These are phyloP conservation scores for Diaporthe sp. DNA, from an alignment of 2,329 filamentous ascomycete genomes.

Conservation along the genomic window DNA sequence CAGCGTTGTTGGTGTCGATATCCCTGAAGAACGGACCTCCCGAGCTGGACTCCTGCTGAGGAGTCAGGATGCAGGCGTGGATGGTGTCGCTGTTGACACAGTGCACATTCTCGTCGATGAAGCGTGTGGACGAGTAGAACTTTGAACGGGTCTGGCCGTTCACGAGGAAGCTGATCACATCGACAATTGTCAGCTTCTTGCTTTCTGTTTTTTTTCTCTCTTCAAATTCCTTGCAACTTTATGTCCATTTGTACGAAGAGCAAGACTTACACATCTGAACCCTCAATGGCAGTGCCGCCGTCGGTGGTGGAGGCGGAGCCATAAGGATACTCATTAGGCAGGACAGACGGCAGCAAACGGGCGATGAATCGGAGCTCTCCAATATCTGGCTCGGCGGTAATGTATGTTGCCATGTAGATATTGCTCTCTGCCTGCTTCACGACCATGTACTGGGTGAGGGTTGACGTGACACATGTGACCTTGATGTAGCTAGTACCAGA, in stretches of 20 bases:
- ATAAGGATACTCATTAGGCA: constrained; percentile 45
- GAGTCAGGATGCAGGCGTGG: constrained; percentile 49
- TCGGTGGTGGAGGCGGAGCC: constrained; percentile 58
- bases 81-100: constrained; percentile 51
- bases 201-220: too few relatives aligned
- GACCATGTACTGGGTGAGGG: constrained; percentile 63
- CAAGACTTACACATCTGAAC: constrained; percentile 50
- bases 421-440: constrained; percentile 59
- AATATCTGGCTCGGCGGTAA: constrained; percentile 54
- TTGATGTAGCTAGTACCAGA: constrained; percentile 55
- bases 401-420: constrained; percentile 64
- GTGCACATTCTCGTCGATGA: constrained; percentile 69
- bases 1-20: constrained; percentile 66
- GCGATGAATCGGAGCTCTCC: constrained; percentile 65
- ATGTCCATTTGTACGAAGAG: background rate
- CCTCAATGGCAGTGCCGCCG: constrained; percentile 57
- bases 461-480: constrained; percentile 55
- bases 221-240: too few relatives aligned
- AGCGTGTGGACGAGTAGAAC: constrained; percentile 70
- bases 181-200: background rate
- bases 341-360: constrained; percentile 41
- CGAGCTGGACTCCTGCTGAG: constrained; percentile 58
- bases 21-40: constrained; percentile 68
- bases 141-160: constrained; percentile 67
- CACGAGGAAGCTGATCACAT: constrained; percentile 51